phyloP scores from a whole-genome alignment of 192 early-diverging fungal species.

The Gaertneriomyces sp. region DNA sequence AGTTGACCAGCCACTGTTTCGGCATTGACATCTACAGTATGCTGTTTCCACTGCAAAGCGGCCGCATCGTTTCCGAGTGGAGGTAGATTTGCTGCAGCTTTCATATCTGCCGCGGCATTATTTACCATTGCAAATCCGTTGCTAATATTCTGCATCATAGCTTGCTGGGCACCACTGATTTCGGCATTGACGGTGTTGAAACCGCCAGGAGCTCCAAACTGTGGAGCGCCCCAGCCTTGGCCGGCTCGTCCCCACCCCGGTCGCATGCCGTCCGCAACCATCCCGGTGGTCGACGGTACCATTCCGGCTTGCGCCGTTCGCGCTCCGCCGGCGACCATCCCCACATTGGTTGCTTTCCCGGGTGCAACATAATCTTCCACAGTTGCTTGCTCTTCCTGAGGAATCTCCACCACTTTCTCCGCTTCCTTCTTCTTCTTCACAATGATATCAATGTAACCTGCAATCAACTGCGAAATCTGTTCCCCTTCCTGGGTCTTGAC shows the following conservation, averaged over 20 bases:
- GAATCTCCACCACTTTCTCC: conserved; percentile 48
- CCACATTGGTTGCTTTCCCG: conserved; percentile 39
- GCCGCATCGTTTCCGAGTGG: conserved; percentile 49
- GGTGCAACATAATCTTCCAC: conserved; percentile 57
- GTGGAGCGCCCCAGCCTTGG: conserved; percentile 7
- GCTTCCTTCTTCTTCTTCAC: conserved; percentile 56
- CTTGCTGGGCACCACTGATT: conserved; percentile 46
- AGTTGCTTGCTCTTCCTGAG: conserved; percentile 50
- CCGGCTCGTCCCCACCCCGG: conserved; percentile 28
- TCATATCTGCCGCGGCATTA: conserved; percentile 41
- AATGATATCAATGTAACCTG: conserved; percentile 65
- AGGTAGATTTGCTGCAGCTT: conserved; percentile 42
- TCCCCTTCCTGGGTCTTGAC: conserved; percentile 60
- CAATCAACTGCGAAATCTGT: conserved; percentile 55
- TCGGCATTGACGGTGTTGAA: conserved; percentile 28
- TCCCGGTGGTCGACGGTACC: conserved; percentile 5
- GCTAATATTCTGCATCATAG: conserved; percentile 42
- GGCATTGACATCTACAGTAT: conserved; percentile 54
- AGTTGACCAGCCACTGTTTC: conserved; percentile 47
- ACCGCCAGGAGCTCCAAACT: conserved; percentile 23
- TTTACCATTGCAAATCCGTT: conserved; percentile 46
- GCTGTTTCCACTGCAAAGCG: conserved; percentile 50
- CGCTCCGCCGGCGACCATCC: conserved; percentile 26
- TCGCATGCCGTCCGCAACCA: conserved; percentile 33
- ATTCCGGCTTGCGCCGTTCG: conserved; percentile 38